These are phyloP conservation scores for Oenanthe javanica DNA, from an alignment of 140 eudicot genomes.

Conservation along the genomic window DNA sequence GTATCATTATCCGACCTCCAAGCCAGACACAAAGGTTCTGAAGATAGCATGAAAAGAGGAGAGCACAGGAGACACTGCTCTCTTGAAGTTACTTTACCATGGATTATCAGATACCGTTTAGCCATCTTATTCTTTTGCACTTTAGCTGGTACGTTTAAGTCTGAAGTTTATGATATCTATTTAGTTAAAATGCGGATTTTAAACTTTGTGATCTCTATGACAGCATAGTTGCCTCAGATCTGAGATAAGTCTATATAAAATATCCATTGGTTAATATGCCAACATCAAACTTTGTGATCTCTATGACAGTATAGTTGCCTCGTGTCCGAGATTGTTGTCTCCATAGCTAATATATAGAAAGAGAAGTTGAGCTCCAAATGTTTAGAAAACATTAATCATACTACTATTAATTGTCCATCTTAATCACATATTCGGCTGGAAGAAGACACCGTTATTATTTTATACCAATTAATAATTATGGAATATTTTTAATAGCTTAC, in stretches of 20 bases:
- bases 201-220: too few species aligned
- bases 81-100: constrained; percentile 58
- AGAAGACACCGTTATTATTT: not conserved
- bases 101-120: constrained; percentile 56
- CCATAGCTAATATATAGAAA: not conserved
- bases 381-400: not conserved
- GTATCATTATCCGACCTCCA: constrained; percentile 38
- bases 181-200: too few species aligned
- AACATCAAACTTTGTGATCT: not conserved
- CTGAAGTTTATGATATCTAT: not conserved
- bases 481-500: not conserved
- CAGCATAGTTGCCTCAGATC: too few species aligned
- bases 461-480: not conserved
- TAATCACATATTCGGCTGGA: not conserved
- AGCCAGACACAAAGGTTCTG: constrained; percentile 11
- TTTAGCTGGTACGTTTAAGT: constrained; percentile 41
- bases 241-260: not conserved
- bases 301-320: not conserved
- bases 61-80: constrained; percentile 29
- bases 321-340: not conserved
- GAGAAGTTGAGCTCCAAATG: not conserved
- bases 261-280: not conserved
- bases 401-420: not conserved
- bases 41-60: constrained; percentile 11
- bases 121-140: constrained; percentile 37